Conservation (phyloP, 1,284 basidiomycete genomes). For the Puccinia brachypodii region DNA sequence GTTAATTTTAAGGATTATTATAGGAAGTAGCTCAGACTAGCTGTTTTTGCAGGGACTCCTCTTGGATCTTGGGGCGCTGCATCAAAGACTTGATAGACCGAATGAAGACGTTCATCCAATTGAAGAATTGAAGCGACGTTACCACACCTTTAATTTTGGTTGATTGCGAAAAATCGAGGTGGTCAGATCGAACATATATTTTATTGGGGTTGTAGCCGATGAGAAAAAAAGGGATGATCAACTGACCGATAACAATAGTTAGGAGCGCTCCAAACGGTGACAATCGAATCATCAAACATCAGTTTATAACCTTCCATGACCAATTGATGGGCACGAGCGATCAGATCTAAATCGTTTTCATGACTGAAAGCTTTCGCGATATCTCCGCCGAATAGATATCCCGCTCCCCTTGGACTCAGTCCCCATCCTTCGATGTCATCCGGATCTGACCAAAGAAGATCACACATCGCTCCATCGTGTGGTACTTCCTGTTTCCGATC, state of each 20-base stretch:
- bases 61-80: conserved; percentile 62
- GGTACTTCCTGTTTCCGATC: conserved; percentile 98
- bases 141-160: conserved; percentile 69
- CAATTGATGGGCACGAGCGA: conserved; percentile 94
- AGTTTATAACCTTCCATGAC: conserved; percentile 99
- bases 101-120: conserved; percentile 81
- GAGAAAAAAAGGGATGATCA: no score
- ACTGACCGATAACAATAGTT: conserved; percentile 95
- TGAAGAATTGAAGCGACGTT: conserved; percentile 91
- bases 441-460: conserved; percentile 97
- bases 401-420: conserved; percentile 91
- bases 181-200: not conserved
- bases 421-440: conserved; percentile 95
- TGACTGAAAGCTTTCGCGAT: conserved; percentile 87
- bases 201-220: no score
- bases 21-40: conserved; percentile 53
- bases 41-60: conserved; percentile 52
- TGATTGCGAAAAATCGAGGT: not conserved
- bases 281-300: conserved; percentile 94
- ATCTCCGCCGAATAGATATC: conserved; percentile 90
- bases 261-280: conserved; percentile 97
- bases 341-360: conserved; percentile 87
- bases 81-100: conserved; percentile 86
- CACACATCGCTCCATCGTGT: conserved; percentile 99
- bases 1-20: no score